Percentiles rank a stretch among this genome's conserved stretches.
Evolutionary conservation across 805 yeast species (phyloP).

Genomic region (Ogataea parapolymorpha): DNA sequence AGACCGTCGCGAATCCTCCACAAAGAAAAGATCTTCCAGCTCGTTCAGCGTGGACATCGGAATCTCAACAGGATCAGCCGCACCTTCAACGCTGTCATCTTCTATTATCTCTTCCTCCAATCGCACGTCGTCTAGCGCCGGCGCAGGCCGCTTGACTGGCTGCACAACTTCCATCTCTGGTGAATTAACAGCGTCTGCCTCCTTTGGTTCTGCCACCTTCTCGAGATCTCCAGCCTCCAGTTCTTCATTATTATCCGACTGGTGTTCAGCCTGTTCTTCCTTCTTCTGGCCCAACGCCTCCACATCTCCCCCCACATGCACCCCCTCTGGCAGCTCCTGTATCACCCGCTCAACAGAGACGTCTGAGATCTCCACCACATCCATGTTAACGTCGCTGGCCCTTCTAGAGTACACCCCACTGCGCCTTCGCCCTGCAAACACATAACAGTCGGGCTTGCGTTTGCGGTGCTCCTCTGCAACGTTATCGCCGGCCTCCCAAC

Average conservation of each 20-base stretch:
- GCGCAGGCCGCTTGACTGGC: background rate
- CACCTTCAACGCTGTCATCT: conserved; percentile 25
- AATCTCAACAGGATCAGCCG: conserved; percentile 32
- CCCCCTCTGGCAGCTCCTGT: too few species aligned
- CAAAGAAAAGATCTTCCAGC: conserved; percentile 23
- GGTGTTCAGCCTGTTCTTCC: too few species aligned
- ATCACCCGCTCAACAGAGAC: conserved; percentile 2
- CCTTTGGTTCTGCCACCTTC: background rate
- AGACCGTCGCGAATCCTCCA: conserved; percentile 27
- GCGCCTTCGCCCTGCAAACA: conserved; percentile 24
- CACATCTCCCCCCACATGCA: too few species aligned
- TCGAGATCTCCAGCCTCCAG: background rate
- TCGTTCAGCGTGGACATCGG: conserved; percentile 39
- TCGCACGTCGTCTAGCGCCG: background rate
- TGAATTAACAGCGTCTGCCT: background rate
- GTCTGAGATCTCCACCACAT: conserved; percentile 10
- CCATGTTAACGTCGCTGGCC: background rate
- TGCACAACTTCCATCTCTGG: background rate
- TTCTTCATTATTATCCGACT: too few species aligned
- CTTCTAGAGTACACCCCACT: conserved; percentile 1
- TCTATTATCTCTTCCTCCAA: conserved; percentile 16
- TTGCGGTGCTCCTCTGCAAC: conserved; percentile 58
- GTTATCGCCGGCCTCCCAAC: conserved; percentile 68
- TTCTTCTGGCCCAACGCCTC: too few species aligned
- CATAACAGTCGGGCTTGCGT: conserved; percentile 40